phyloP scores from a whole-genome alignment of 306 rosid species.

The Corylus avellana region DNA sequence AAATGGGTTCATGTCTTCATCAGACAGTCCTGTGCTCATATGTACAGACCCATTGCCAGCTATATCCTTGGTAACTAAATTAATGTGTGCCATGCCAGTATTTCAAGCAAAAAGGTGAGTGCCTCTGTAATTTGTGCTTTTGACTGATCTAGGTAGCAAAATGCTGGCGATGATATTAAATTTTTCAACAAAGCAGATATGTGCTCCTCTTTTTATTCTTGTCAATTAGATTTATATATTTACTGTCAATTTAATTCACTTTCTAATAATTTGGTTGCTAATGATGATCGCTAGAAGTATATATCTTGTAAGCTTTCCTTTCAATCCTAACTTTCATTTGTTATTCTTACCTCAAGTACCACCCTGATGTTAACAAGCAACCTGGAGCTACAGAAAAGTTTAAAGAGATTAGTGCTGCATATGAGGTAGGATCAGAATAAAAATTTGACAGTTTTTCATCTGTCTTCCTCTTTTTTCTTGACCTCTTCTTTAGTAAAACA shows the following conservation, averaged over 20 bases:
- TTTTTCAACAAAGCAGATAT: background rate
- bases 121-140: background rate
- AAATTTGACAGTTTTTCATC: background rate
- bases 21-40: background rate
- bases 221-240: background rate
- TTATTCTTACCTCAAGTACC: conserved; percentile 57
- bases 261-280: background rate
- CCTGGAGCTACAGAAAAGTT: conserved; percentile 94
- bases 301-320: conserved; percentile 10
- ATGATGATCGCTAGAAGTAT: background rate
- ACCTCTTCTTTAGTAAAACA: background rate
- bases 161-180: background rate
- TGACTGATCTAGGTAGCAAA: background rate
- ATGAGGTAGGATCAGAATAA: conserved; percentile 65
- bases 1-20: background rate
- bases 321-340: conserved; percentile 29
- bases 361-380: conserved; percentile 97
- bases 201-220: background rate
- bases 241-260: background rate
- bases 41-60: background rate
- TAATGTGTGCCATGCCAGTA: background rate
- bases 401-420: conserved; percentile 94
- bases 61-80: background rate
- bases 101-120: background rate
- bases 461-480: background rate